Conservation (phyloP, 2,329 filamentous ascomycete genomes). For the Didymella pomorum region DNA sequence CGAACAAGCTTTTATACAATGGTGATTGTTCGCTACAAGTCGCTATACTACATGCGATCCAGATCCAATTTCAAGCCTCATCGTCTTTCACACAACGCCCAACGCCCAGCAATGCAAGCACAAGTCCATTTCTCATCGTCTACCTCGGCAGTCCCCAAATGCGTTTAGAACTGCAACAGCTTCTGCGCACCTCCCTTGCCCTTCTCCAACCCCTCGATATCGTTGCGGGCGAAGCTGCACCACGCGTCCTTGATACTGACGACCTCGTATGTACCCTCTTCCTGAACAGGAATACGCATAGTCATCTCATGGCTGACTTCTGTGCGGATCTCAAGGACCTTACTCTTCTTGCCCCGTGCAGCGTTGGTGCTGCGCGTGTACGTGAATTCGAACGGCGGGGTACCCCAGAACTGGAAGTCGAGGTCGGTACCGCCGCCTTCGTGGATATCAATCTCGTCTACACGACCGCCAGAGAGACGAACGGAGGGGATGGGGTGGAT, state of each 20-base stretch:
- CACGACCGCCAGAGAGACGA: conserved; percentile 82
- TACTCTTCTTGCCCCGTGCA: conserved; percentile 66
- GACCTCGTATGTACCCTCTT: conserved; percentile 97
- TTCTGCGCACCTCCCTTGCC: conserved; percentile 48
- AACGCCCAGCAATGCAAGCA: conserved; percentile 28
- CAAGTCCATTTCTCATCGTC: conserved; percentile 4
- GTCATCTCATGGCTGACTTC: conserved; percentile 82
- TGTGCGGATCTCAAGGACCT: conserved; percentile 86
- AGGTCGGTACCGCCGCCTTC: conserved; percentile 95
- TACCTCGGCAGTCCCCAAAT: background rate
- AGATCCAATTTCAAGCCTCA: conserved; percentile 1
- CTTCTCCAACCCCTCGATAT: conserved; percentile 55
- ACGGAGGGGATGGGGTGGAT: conserved; percentile 95
- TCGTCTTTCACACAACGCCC: conserved; percentile 11
- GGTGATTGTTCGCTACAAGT: background rate
- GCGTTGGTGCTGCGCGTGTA: conserved; percentile 91
- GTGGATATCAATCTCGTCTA: conserved; percentile 88
- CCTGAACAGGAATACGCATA: conserved; percentile 83
- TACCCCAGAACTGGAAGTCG: conserved; percentile 92
- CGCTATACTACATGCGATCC: conserved; percentile 1
- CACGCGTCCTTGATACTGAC: conserved; percentile 93
- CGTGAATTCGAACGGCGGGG: conserved; percentile 96
- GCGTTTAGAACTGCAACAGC: conserved; percentile 47
- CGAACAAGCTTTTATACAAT: background rate
- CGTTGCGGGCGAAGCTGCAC: conserved; percentile 83